Percentiles rank a stretch among this genome's conserved stretches.
Conservation (phyloP, 2,329 filamentous ascomycete genomes). For the Pseudodiploospora longispora region DNA sequence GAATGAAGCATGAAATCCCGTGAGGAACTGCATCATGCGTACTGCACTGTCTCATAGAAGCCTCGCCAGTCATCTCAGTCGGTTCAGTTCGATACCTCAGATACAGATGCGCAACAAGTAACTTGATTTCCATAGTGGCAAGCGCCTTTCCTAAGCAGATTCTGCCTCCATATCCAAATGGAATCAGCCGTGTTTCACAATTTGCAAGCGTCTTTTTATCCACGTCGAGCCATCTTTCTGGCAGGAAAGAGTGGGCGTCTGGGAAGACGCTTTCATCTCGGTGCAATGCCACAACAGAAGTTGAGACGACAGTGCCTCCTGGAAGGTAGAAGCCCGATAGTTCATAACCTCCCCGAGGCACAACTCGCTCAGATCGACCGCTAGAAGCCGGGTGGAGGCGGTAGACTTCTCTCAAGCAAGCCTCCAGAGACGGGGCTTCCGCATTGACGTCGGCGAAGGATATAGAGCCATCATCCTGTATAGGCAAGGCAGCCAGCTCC, state of each 20-base stretch:
- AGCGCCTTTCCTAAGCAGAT: slow-evolving; percentile 7
- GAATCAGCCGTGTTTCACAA: slow-evolving; percentile 5
- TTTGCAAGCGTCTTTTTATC: background rate
- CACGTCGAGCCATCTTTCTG: slow-evolving; percentile 6
- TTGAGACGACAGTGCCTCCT: slow-evolving; percentile 2
- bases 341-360: slow-evolving; percentile 3
- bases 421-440: slow-evolving; percentile 3
- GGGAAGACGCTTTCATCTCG: slow-evolving; percentile 5
- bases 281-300: slow-evolving; percentile 3
- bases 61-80: background rate
- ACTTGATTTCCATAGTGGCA: slow-evolving; percentile 7
- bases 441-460: slow-evolving; percentile 5
- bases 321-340: slow-evolving; percentile 3
- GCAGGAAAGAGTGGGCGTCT: slow-evolving; percentile 2
- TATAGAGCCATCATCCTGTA: slow-evolving; percentile 1
- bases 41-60: slow-evolving; percentile 7
- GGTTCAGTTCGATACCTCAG: background rate
- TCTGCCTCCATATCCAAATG: slow-evolving; percentile 7
- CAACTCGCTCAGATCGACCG: slow-evolving; percentile 7
- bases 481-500: slow-evolving; percentile 3
- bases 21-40: slow-evolving; percentile 8
- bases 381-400: slow-evolving; percentile 8
- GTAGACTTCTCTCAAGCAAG: slow-evolving; percentile 7
- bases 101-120: slow-evolving; percentile 3
- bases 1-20: too few relatives aligned